Percentiles rank a stretch among this genome's conserved stretches.
Evolutionary conservation across 176 grass and related monocot genomes (phyloP).

Genomic region (Coix lacrymajobi): DNA sequence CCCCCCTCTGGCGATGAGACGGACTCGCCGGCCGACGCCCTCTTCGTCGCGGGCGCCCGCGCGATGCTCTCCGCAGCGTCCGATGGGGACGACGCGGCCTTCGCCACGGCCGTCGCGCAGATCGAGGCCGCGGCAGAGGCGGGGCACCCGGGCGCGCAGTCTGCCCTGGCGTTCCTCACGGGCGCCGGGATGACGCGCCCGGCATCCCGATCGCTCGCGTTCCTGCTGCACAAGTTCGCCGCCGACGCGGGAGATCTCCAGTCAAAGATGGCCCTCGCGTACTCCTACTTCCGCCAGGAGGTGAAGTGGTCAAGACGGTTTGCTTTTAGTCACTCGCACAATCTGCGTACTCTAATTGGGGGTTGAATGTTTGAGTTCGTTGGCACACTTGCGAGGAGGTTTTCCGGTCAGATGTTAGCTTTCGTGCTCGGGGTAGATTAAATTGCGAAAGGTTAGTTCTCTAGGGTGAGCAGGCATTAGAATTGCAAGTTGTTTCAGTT

Average conservation of each 20-base stretch:
- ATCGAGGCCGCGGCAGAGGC: conserved; percentile 61
- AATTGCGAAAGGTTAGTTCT: neutral
- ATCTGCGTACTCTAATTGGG: neutral
- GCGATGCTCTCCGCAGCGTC: conserved; percentile 76
- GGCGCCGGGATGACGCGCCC: conserved; percentile 62
- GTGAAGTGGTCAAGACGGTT: conserved; percentile 35
- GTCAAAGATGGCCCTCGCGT: conserved; percentile 95
- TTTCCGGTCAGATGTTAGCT: neutral
- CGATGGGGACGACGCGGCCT: conserved; percentile 54
- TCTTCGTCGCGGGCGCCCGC: conserved; percentile 52
- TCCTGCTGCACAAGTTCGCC: conserved; percentile 88
- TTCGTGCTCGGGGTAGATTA: neutral
- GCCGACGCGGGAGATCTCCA: conserved; percentile 78
- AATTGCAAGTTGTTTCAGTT: neutral
- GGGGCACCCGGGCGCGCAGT: conserved; percentile 68
- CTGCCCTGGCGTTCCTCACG: conserved; percentile 70
- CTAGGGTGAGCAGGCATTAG: neutral
- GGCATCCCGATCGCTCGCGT: conserved; percentile 56
- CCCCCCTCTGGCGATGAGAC: conserved; percentile 30
- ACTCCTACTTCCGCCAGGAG: conserved; percentile 83
- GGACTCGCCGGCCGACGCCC: conserved; percentile 36
- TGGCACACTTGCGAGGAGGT: neutral
- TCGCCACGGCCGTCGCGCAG: conserved; percentile 56
- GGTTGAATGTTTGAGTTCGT: neutral
- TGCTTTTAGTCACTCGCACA: neutral